phyloP scores from a whole-genome alignment of 2,329 filamentous ascomycete genomes.

The Uncinocarpus reesii region DNA sequence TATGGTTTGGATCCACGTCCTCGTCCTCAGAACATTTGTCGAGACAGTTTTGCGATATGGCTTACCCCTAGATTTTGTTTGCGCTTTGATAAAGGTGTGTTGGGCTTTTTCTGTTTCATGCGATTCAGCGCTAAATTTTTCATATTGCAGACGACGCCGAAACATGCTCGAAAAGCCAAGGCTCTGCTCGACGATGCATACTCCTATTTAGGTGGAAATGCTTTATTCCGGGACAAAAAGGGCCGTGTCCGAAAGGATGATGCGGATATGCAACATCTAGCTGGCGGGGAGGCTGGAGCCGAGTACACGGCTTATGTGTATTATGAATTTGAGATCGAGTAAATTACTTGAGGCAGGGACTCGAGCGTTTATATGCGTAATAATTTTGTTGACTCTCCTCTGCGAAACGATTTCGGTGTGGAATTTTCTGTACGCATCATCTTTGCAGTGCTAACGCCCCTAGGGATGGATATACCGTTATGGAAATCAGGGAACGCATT shows the following conservation, averaged over 20 bases:
- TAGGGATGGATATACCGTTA: not conserved
- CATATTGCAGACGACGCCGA: conserved; percentile 60
- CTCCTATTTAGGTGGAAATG: conserved; percentile 88
- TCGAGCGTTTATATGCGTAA: not conserved
- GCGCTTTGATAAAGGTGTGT: conserved; percentile 70
- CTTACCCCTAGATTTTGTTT: conserved; percentile 79
- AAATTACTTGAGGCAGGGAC: conserved; percentile 15
- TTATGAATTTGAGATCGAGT: conserved; percentile 79
- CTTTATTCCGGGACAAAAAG: conserved; percentile 86
- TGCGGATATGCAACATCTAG: conserved; percentile 60
- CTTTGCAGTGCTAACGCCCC: not conserved
- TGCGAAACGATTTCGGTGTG: not conserved
- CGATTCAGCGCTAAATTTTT: not conserved
- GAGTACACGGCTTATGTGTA: conserved; percentile 97
- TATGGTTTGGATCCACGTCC: conserved; percentile 90
- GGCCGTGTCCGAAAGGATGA: conserved; percentile 88
- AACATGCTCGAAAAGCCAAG: conserved; percentile 69
- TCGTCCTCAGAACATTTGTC: conserved; percentile 86
- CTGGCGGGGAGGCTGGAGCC: conserved; percentile 52
- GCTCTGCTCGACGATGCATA: conserved; percentile 71
- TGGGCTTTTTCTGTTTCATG: not conserved
- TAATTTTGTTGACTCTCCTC: not conserved
- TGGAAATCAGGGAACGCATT: not conserved
- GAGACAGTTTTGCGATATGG: conserved; percentile 97
- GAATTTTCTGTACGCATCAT: not conserved